phyloP scores from a whole-genome alignment of 1,139 yeast genomes.

The Candida anutae region DNA sequence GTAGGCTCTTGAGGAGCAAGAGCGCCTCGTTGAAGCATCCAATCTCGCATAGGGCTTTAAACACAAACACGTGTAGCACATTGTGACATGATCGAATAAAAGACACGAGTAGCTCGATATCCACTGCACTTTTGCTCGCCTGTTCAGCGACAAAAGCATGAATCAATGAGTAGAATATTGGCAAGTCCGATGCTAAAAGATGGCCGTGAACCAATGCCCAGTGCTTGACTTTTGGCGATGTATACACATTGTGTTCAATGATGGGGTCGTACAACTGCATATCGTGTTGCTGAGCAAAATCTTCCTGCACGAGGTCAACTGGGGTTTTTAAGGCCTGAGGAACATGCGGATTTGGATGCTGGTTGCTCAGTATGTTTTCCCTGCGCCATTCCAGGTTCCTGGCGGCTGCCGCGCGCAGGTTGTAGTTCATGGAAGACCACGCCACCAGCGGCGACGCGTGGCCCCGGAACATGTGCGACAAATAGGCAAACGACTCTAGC shows the following conservation, averaged over 20 bases:
- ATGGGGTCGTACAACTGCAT: conserved; percentile 19
- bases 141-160: conserved; percentile 10
- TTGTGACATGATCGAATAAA: conserved; percentile 18
- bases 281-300: conserved; percentile 6
- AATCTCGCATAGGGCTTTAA: conserved; percentile 21
- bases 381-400: conserved; percentile 20
- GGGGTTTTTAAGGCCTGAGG: conserved; percentile 8
- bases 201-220: conserved; percentile 21
- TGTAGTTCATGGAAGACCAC: conserved; percentile 4
- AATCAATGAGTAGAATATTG: conserved; percentile 19
- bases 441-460: conserved; percentile 7
- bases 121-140: conserved; percentile 6
- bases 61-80: conserved; percentile 18
- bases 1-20: conserved; percentile 15
- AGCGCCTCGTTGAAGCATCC: conserved; percentile 20
- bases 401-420: conserved; percentile 10
- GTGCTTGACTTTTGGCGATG: conserved; percentile 13
- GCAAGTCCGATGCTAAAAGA: conserved; percentile 22
- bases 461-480: conserved; percentile 14
- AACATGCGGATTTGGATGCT: conserved; percentile 6
- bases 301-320: conserved; percentile 15
- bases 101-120: conserved; percentile 8
- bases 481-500: conserved; percentile 16
- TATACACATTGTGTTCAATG: conserved; percentile 21
- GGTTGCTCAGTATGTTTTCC: conserved; percentile 14